Base-by-base conservation (phyloP, 805 yeast genomes). In the Starmerella bacillaris region DNA sequence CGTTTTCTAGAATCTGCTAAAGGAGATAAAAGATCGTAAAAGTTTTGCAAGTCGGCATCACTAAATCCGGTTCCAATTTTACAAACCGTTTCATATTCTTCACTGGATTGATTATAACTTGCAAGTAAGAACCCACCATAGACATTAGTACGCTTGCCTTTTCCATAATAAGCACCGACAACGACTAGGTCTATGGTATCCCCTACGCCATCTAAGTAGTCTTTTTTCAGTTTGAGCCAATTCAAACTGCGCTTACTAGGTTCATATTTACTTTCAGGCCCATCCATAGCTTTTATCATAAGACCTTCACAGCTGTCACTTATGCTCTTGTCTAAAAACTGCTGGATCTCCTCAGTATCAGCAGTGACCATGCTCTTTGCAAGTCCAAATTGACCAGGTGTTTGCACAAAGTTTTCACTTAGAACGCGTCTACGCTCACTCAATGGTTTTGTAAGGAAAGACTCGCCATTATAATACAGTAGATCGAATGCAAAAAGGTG, bases 51-150 rank as follows among this genome's bases (percentile, higher is more conserved):
- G 49, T 73, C 67, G 44, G 76, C 95, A 45, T 89, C 98, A 27
- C 83, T 70, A 51, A 89, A 89, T 0, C 98, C 98, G 1, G 98
- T 89, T 32, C 98, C 98, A 37, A 92, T 84, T 54, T 89, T 89
- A 60, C 98, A 89, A 28, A 92, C 76, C 0, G 95, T 78, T 55
- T 89, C 96, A 53, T 69, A 82, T 49, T 84, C 95, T 17, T 92
- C 96, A 0, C 82, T 69, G 38, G 86, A 94, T 37, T 72, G 73
- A 50, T 89, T 89, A 51, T 82, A 86, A 21, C 92, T 76, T 0
- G 93, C 96, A 34, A 89, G 61, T 27, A 89, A 56, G 50, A 84
- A 89, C 2, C 96, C 98, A 35, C 98, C 98, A 54, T 86, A 89
- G 41, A 77, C 68, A 8, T 93, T 94, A 0, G 96, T 84, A 51